Conservation (phyloP, 352 stramenopile genomes). For the Globisporangium nunn region DNA sequence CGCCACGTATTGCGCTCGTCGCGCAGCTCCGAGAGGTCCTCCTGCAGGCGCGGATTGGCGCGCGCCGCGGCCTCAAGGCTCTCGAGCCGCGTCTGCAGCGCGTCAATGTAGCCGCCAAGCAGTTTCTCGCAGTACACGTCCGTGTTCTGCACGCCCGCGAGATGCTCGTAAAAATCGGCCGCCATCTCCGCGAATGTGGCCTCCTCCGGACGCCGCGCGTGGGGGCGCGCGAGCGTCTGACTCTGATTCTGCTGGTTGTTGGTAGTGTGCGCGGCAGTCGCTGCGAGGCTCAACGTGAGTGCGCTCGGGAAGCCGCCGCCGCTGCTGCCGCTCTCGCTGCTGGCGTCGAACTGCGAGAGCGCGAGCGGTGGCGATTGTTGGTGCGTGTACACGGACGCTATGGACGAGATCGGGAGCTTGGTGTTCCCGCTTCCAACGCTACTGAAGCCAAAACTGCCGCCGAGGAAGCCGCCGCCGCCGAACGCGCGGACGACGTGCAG, state of each 20-base stretch:
- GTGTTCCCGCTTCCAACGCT: conserved; percentile 16
- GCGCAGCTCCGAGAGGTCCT: conserved; percentile 51
- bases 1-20: conserved; percentile 85
- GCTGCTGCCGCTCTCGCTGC: conserved; percentile 12
- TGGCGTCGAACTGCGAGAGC: conserved; percentile 13
- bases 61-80: conserved; percentile 28
- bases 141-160: conserved; percentile 60
- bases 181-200: conserved; percentile 66
- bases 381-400: conserved; percentile 52
- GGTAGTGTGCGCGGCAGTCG: not conserved
- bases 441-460: not conserved
- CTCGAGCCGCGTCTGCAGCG: conserved; percentile 59
- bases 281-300: conserved; percentile 18
- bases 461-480: conserved; percentile 4
- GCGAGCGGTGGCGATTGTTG: conserved; percentile 11
- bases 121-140: conserved; percentile 71
- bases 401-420: conserved; percentile 64
- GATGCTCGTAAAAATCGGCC: conserved; percentile 68
- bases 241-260: no score
- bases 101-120: conserved; percentile 70
- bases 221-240: conserved; percentile 26
- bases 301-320: conserved; percentile 38
- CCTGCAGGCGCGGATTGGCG: conserved; percentile 25
- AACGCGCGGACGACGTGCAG: conserved; percentile 59
- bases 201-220: conserved; percentile 62